Evolutionary conservation across 164 flowering plant species (phyloP), one percentile per base, ranked within the genome.

Genomic region (Magnolia kwangsiensis): DNA sequence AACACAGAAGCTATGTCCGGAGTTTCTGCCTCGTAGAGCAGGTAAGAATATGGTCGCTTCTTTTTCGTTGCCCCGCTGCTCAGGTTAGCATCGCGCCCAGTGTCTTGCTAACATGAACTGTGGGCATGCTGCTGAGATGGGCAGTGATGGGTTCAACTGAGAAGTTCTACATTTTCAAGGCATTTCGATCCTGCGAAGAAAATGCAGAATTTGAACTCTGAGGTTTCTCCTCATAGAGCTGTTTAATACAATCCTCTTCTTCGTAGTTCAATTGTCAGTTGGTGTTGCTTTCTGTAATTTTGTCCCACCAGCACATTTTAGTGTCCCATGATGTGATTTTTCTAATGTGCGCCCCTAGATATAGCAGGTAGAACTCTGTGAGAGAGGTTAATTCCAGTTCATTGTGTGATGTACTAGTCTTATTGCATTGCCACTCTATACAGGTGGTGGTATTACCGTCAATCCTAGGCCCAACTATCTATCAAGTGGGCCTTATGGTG

Each of bases 201-300:
- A 50, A 14, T 31, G 9, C 20, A 31, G 10, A 68, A 68, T 11
- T 50, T 68, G 71, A 68, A 68, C 29, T 68, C 71, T 9, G 71
- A 68, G 50, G 87, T 94, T 78, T 92, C 96, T 8, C 94, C 98
- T 73, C 98, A 92, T 37, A 85, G 98, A 86, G 96, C 97, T 68
- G 98, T 97, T 75, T 31, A 50, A 20, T 29, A 10, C 58, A 21
- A 24, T 63, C 5, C 19, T 14, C 69, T 74, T 7, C 31, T 71
- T 24, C 31, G 10, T 8, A 69, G 19, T 69, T 55, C 61, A 55
- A 19, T 55, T 55, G 3, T 55, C 18, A 16, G 61, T 55, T 11
- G 61, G 61, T 55, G 61, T 55, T 55, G 61, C 2, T 55, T 16
- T 55, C 18, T 16, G 13, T 55, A 2, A 16, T 55, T 37, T 37